These are phyloP conservation scores for Aspergillus versicolor DNA, from an alignment of 2,329 filamentous ascomycete genomes.

Conservation along the genomic window DNA sequence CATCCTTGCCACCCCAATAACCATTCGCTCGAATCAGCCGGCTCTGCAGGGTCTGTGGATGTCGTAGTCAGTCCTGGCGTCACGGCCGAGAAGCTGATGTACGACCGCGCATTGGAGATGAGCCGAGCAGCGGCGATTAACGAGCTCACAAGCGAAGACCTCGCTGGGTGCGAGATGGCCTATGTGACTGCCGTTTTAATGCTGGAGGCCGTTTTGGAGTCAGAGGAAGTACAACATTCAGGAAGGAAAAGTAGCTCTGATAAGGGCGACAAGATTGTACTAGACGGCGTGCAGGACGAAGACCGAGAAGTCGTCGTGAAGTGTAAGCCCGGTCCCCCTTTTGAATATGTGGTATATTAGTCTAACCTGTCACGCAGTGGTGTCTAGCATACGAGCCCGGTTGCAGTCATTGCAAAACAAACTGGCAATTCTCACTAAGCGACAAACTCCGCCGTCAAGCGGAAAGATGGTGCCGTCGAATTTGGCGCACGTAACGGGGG, in stretches of 20 bases:
- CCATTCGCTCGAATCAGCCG: conserved; percentile 60
- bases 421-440: conserved; percentile 48
- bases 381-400: conserved; percentile 50
- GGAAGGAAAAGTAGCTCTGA: conserved; percentile 23
- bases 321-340: conserved; percentile 38
- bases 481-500: conserved; percentile 31
- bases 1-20: conserved; percentile 86
- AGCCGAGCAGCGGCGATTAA: conserved; percentile 91
- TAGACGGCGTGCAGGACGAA: conserved; percentile 47
- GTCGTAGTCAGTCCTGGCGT: conserved; percentile 84
- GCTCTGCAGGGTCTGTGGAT: conserved; percentile 66
- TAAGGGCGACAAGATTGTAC: conserved; percentile 31
- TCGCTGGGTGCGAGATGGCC: conserved; percentile 83
- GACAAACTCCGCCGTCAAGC: conserved; percentile 40
- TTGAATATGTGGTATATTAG: background rate
- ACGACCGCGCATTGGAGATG: conserved; percentile 96
- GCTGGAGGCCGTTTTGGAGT: conserved; percentile 90
- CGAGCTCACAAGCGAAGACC: conserved; percentile 88
- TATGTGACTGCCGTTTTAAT: conserved; percentile 92
- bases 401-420: conserved; percentile 50
- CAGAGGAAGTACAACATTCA: conserved; percentile 59
- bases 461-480: conserved; percentile 32
- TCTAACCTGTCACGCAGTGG: conserved; percentile 39
- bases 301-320: conserved; percentile 51
- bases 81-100: conserved; percentile 96